phyloP scores from a whole-genome alignment of 495 filamentous ascomycete genomes.

The Podospora sp. region DNA sequence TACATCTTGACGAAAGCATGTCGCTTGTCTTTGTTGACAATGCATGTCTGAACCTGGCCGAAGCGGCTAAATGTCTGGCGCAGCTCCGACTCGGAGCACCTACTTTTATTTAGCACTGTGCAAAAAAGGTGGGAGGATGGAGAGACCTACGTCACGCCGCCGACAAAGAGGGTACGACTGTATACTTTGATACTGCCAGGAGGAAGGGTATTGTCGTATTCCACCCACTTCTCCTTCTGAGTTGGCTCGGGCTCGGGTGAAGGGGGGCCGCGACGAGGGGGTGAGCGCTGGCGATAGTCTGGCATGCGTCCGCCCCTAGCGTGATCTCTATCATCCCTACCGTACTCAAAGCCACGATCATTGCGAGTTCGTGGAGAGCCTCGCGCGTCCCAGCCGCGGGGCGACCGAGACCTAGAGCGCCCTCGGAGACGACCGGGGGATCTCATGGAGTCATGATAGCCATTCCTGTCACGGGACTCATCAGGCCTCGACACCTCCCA shows the following conservation, averaged over 20 bases:
- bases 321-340: slow-evolving; percentile 61
- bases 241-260: slow-evolving; percentile 47
- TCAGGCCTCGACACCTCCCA: slow-evolving; percentile 44
- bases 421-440: slow-evolving; percentile 62
- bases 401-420: slow-evolving; percentile 73
- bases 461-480: slow-evolving; percentile 65
- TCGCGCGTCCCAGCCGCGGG: slow-evolving; percentile 64
- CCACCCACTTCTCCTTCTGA: slow-evolving; percentile 68
- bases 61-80: slow-evolving; percentile 74
- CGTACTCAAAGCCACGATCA: slow-evolving; percentile 46
- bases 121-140: slow-evolving; percentile 20
- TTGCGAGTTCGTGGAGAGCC: slow-evolving; percentile 48
- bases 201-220: slow-evolving; percentile 74
- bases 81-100: slow-evolving; percentile 78
- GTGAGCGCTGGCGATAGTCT: slow-evolving; percentile 86
- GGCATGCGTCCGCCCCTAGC: slow-evolving; percentile 58
- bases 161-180: slow-evolving; percentile 94
- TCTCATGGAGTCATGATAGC: slow-evolving; percentile 53
- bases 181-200: slow-evolving; percentile 84
- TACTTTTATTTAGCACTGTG: slow-evolving; percentile 34
- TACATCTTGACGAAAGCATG: slow-evolving; percentile 99
- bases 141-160: slow-evolving; percentile 84
- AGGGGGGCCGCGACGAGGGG: slow-evolving; percentile 64
- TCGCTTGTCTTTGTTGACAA: slow-evolving; percentile 95
- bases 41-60: slow-evolving; percentile 92